A percentile compares a stretch with the other conserved stretches of the same genome.
These are phyloP conservation scores for Wickerhamomyces sp. DNA, from an alignment of 1,139 yeast genomes.

Conservation along the genomic window DNA sequence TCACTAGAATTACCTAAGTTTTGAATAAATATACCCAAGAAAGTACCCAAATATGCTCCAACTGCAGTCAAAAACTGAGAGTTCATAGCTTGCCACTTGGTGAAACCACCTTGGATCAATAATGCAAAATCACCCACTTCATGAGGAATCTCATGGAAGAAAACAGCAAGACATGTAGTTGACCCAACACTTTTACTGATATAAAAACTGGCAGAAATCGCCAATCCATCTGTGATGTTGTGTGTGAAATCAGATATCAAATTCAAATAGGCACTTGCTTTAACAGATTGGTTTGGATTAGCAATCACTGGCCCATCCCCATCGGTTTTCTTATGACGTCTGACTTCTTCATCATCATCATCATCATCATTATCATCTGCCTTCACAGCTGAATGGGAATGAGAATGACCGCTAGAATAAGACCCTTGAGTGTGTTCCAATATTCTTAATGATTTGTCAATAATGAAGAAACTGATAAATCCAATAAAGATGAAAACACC, in stretches of 20 bases:
- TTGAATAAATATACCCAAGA: conserved; percentile 52
- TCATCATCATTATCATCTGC: too few relatives aligned
- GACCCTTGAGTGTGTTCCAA: conserved; percentile 35
- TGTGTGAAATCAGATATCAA: conserved; percentile 64
- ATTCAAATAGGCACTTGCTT: conserved; percentile 55
- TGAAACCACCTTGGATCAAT: conserved; percentile 58
- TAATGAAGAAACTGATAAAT: conserved; percentile 46
- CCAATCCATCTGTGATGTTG: conserved; percentile 67
- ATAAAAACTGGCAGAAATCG: conserved; percentile 63
- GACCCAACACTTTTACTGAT: conserved; percentile 53
- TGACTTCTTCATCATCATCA: conserved; percentile 18
- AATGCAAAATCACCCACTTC: conserved; percentile 73
- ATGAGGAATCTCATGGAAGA: conserved; percentile 72
- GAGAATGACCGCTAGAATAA: conserved; percentile 37
- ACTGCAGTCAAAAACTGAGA: conserved; percentile 59
- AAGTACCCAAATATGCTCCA: conserved; percentile 62
- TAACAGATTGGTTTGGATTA: conserved; percentile 32
- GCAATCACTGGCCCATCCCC: conserved; percentile 26
- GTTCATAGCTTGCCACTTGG: conserved; percentile 55
- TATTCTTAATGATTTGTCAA: conserved; percentile 54
- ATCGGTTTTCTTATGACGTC: conserved; percentile 21
- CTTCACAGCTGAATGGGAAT: conserved; percentile 38
- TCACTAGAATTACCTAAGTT: conserved; percentile 22
- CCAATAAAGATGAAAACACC: conserved; percentile 54
- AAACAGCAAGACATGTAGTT: conserved; percentile 59